Evolutionary conservation across 208 protist species (phyloP), one percentile per base, ranked within the genome.

Genomic region (Acanthamoeba triangularis): DNA sequence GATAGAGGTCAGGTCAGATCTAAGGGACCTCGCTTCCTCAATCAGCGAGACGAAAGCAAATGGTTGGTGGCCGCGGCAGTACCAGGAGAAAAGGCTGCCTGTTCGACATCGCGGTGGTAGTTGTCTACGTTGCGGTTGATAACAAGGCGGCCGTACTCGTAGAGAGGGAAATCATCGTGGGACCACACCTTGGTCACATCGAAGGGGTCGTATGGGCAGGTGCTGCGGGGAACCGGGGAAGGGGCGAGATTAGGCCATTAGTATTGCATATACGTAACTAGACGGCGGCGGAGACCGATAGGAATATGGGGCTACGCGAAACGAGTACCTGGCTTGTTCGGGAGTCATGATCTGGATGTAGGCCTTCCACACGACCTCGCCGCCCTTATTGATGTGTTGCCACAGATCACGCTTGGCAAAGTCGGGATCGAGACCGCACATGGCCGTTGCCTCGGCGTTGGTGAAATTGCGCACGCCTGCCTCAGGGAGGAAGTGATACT

Each of bases 171-270:
- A 23, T 98, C 96, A 41, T 97, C 96, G 44, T 99, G 97, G 67
- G 97, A 94, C 97, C 98, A 98, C 3, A 98, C 96, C 91, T 99
- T 99, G 61, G 98, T 99, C 25, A 98, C 78, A 92, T 99, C 98
- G 56, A 99, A 98, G 33, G 96, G 72, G 84, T 99, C 80, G 59
- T 96, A 98, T 41, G 67, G 49, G 78, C 97, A 97, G 37, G 97
- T 97, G 30, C 33, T 33, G 20, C 35, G 96, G 96, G 54, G 96
- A 56, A 18, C 96, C 35, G 49, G 49, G 49, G 14, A 1, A 54
- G 14, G 49, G 14, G 49, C 14, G 49, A 54, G 49, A 3, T 41
- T 61, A 25, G 54, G 11, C 20, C 54, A 61, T 23, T 6, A 61
- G 16, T 16, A 59, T 59, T 6, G 10, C 7, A 54, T 0, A 10